Evolutionary conservation across 495 filamentous ascomycete species (phyloP), one percentile per base, ranked within the genome.

Genomic region (Penicillium nucicola): DNA sequence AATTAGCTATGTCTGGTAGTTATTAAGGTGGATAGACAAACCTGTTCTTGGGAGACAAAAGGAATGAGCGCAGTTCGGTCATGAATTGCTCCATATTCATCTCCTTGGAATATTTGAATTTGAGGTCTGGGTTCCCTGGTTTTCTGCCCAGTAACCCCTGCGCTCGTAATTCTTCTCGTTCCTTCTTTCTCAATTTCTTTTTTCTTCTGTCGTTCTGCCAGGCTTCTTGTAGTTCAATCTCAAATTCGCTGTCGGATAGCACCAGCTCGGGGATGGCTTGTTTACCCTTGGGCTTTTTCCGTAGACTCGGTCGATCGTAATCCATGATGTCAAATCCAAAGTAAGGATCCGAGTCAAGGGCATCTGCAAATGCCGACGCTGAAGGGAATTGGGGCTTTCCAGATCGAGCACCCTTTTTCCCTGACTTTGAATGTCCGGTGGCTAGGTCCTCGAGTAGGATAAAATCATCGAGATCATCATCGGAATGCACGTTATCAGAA

Each of bases 291-390:
- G 77, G 56, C 53, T 77, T 82, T 32, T 70, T 75, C 38, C 72
- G 72, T 17, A 83, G 48, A 45, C 78, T 84, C 5, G 75, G 84
- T n/a, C 84, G 78, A 18, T 86, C 77, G 64, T 86, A 88, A 54
- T 93, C 90, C 82, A 90, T 89, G 23, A 93, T 73, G 60, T 96
- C 90, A 52, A 96, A 82, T 20, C 81, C 85, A 55, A 85, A 82
- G 57, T 92, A 91, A 2, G 76, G 77, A 51, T 84, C 76, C 13
- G 56, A 54, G 28, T 83, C 77, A 11, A 83, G 65, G 1, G 83
- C 81, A 59, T 92, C 84, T 0, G 85, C 86, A 50, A 91, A 79
- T 11, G 76, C 67, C 13, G 72, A 76, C 12, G 84, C 85, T 34
- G 78, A 81, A 22, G 84, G 78, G 49, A 83, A 86, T 3, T 50